Evolutionary conservation across 441 rosid species (phyloP).

Genomic region (Gossypium armourianum): DNA sequence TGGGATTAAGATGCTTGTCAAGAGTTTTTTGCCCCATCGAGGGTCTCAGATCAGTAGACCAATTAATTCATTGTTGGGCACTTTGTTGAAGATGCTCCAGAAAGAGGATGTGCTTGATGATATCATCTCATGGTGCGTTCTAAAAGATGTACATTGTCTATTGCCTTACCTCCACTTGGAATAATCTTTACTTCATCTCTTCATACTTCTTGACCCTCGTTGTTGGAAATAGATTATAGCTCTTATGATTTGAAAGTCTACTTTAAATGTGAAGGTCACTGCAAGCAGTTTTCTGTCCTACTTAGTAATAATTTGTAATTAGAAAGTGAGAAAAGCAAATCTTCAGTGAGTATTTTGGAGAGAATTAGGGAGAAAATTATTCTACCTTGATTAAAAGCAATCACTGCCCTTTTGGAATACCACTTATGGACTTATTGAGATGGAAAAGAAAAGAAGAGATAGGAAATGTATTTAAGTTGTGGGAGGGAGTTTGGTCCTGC

Average conservation of each 20-base stretch:
- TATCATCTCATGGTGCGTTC: slow-evolving; percentile 39
- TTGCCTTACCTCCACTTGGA: slow-evolving; percentile 2
- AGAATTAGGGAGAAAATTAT: not conserved
- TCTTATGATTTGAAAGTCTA: not conserved
- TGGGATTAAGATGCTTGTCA: slow-evolving; percentile 77
- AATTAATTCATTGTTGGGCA: slow-evolving; percentile 42
- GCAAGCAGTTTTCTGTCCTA: not conserved
- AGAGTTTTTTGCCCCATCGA: slow-evolving; percentile 64
- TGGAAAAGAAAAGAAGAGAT: not conserved
- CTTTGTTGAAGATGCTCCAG: slow-evolving; percentile 52
- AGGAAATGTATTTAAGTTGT: not conserved
- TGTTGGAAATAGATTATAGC: slow-evolving; percentile 4
- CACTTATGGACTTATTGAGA: not conserved
- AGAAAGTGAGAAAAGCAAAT: not conserved
- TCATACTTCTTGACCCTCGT: slow-evolving; percentile 3
- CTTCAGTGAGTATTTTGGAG: not conserved
- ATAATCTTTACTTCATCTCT: not conserved
- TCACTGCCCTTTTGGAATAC: not conserved
- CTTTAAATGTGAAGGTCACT: not conserved
- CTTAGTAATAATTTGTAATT: not conserved
- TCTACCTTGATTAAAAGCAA: not conserved
- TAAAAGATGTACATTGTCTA: slow-evolving; percentile 9
- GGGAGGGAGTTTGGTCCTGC: not conserved
- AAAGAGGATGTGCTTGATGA: slow-evolving; percentile 29
- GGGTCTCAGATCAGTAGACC: slow-evolving; percentile 40